Conservation (phyloP, 148 eudicot genomes). For the Camellia granthamiana region DNA sequence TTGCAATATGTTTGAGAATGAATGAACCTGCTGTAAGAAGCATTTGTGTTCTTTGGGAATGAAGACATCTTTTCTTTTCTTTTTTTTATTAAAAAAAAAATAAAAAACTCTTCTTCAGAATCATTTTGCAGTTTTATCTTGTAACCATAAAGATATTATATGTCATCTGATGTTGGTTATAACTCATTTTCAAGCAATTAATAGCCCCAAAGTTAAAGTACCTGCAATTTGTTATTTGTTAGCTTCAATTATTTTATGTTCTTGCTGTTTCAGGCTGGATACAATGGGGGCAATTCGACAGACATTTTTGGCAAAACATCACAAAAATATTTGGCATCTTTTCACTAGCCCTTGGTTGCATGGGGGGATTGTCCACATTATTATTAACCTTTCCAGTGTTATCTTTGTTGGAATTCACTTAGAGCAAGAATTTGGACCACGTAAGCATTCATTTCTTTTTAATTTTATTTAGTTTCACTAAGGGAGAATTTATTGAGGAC, state of each 20-base stretch:
- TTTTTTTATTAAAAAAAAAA: too few relatives aligned
- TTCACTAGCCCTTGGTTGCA: conserved; percentile 59
- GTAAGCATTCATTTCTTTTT: conserved; percentile 29
- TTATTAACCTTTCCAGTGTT: conserved; percentile 51
- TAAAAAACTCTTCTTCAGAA: neutral
- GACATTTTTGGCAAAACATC: conserved; percentile 30
- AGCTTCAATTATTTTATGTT: neutral
- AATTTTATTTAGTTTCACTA: neutral
- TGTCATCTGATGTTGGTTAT: neutral
- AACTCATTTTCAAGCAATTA: conserved; percentile 1
- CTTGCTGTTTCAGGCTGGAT: conserved; percentile 47
- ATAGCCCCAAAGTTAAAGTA: neutral
- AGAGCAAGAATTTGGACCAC: conserved; percentile 77
- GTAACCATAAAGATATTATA: neutral
- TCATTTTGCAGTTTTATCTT: neutral
- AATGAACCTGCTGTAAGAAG: neutral
- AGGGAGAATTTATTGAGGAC: neutral
- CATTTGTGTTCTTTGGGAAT: neutral
- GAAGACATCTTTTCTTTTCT: neutral
- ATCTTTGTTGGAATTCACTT: conserved; percentile 68
- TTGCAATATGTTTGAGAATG: neutral
- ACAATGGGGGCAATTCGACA: conserved; percentile 62
- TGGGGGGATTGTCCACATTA: conserved; percentile 66
- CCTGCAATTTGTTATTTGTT: neutral
- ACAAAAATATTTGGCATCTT: conserved; percentile 50